These are phyloP conservation scores for Gossypium aridum DNA, from an alignment of 441 rosid species.

Conservation along the genomic window DNA sequence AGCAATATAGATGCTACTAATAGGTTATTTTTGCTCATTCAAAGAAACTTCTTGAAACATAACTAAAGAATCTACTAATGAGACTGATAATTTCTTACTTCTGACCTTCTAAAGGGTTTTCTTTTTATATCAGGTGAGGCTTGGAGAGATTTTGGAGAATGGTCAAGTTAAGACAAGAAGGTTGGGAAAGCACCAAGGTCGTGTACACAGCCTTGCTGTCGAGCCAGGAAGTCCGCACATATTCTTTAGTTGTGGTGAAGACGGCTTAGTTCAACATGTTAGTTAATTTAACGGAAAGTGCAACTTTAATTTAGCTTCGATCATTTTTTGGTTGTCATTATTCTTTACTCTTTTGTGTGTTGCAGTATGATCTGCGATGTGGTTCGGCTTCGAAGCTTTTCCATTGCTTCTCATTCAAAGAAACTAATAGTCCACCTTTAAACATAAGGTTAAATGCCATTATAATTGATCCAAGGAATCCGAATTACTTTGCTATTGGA, in stretches of 20 bases:
- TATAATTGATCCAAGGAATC: slow-evolving; percentile 54
- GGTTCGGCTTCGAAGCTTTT: slow-evolving; percentile 37
- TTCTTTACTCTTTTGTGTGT: slow-evolving; percentile 8
- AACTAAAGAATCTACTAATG: not conserved
- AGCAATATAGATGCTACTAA: not conserved
- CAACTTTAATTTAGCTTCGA: not conserved
- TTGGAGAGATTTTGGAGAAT: slow-evolving; percentile 47
- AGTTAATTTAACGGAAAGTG: slow-evolving; percentile 20
- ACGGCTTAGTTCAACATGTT: slow-evolving; percentile 75
- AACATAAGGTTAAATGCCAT: slow-evolving; percentile 43
- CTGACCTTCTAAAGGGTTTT: not conserved
- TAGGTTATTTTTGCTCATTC: slow-evolving; percentile 2
- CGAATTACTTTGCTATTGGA: slow-evolving; percentile 49
- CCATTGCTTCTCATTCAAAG: slow-evolving; percentile 35
- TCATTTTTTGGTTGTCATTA: not conserved
- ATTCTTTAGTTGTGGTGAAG: slow-evolving; percentile 67
- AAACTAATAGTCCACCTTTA: slow-evolving; percentile 34
- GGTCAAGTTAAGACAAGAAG: slow-evolving; percentile 42
- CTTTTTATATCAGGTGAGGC: slow-evolving; percentile 42
- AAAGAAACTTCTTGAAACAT: not conserved
- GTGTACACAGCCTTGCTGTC: slow-evolving; percentile 53
- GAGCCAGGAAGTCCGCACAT: slow-evolving; percentile 68
- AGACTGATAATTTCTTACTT: not conserved
- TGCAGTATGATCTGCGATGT: slow-evolving; percentile 65
- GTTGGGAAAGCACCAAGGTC: slow-evolving; percentile 55